Evolutionary conservation across 192 early-diverging fungal species (phyloP).

Genomic region (Umbelopsis sp.): DNA sequence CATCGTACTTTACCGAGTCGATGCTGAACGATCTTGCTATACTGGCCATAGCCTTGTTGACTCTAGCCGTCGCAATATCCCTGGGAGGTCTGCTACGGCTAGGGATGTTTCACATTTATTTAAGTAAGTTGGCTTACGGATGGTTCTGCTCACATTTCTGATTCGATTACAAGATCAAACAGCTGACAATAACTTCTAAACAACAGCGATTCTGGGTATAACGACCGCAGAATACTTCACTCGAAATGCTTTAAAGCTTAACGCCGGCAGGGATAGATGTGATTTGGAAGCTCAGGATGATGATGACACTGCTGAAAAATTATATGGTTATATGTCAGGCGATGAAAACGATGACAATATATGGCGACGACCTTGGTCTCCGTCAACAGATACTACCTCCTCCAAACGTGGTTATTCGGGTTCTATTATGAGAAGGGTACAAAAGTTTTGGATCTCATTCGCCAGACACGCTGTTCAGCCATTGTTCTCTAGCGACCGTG

Average conservation of each 20-base stretch:
- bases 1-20: neutral
- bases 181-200: neutral
- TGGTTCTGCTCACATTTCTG: neutral
- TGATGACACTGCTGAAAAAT: slow-evolving; percentile 14
- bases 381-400: slow-evolving; percentile 7
- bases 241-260: slow-evolving; percentile 3
- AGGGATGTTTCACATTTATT: slow-evolving; percentile 29
- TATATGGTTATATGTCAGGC: slow-evolving; percentile 7
- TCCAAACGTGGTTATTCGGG: neutral
- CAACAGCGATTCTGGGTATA: slow-evolving; percentile 23
- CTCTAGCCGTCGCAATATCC: slow-evolving; percentile 2
- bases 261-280: neutral
- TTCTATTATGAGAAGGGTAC: neutral
- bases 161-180: neutral
- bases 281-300: neutral
- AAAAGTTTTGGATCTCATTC: neutral
- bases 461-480: neutral
- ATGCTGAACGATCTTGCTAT: neutral
- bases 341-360: slow-evolving; percentile 28
- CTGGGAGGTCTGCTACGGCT: slow-evolving; percentile 21
- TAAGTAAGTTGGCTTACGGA: slow-evolving; percentile 6
- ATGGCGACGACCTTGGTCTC: slow-evolving; percentile 27
- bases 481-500: neutral
- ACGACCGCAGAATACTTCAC: slow-evolving; percentile 39
- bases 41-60: slow-evolving; percentile 1